These are phyloP conservation scores for Peronospora destructor DNA, from an alignment of 352 stramenopile genomes.

Conservation along the genomic window DNA sequence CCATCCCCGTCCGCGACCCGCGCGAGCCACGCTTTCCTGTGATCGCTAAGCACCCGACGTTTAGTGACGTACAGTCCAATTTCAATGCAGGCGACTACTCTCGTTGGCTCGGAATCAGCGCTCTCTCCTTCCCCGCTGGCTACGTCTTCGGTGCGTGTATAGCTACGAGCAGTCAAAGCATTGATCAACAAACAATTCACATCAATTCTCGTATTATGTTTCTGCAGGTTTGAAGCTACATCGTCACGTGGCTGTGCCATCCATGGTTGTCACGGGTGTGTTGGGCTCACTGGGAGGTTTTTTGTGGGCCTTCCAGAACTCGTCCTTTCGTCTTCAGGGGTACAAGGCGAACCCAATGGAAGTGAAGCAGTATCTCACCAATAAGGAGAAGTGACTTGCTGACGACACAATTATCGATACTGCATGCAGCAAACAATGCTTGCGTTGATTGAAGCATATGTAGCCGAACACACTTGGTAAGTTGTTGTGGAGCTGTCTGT, in stretches of 20 bases:
- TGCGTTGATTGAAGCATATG: constrained; percentile 10
- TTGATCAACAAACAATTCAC: not conserved
- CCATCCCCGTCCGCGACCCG: constrained; percentile 41
- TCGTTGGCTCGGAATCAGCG: constrained; percentile 49
- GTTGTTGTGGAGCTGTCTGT: constrained; percentile 37
- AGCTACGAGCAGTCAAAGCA: not conserved
- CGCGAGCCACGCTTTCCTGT: constrained; percentile 61
- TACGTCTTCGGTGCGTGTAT: constrained; percentile 65
- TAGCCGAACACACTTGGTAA: constrained; percentile 29
- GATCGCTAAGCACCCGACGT: constrained; percentile 74
- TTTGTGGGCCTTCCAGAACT: constrained; percentile 79
- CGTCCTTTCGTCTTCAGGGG: constrained; percentile 70
- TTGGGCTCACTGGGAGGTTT: constrained; percentile 71
- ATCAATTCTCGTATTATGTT: constrained; percentile 8
- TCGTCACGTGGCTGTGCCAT: constrained; percentile 51
- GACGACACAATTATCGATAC: not conserved
- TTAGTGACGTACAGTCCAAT: constrained; percentile 62
- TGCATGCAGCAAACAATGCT: too few species aligned
- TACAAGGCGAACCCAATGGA: constrained; percentile 55
- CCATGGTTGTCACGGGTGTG: constrained; percentile 70
- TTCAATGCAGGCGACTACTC: constrained; percentile 61
- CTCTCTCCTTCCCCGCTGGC: constrained; percentile 61
- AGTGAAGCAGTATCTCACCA: constrained; percentile 60
- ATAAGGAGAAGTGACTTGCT: constrained; percentile 24
- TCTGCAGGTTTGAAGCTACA: constrained; percentile 50